Base-by-base conservation (phyloP, 805 yeast species). In the Candida pseudoglaebosa region DNA sequence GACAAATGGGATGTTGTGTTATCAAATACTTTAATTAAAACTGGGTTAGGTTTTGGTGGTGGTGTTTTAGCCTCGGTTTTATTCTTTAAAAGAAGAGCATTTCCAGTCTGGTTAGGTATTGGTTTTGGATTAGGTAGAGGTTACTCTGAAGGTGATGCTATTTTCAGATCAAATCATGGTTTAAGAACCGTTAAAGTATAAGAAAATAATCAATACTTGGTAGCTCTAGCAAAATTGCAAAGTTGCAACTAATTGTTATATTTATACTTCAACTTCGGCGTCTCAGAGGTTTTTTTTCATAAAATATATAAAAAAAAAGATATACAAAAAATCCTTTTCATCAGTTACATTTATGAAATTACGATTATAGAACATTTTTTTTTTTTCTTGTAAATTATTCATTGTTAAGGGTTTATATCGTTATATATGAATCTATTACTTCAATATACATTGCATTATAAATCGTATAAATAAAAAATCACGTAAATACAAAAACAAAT, bases 71-170 rank as follows among this genome's bases (percentile, higher is more conserved):
- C 95, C 32, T 87, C 96, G 6, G 95, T 90, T 32, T 66, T 93
- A 43, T 67, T 93, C 41, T 93, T 93, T 74, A 87, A 77, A 64
- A 86, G 98, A 74, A 82, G 98, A 67, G 76, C 96, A 7, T 93
- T 89, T 80, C 99, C 99, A 39, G 98, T 91, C 31, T 90, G 97
- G 95, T 67, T 91, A 45, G 99, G 99, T 49, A 69, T 89, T 48
- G 99, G 99, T 28, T 91, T 93, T 56, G 99, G 99, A 50, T 76
- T 90, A 46, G 99, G 99, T 49, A 84, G 96, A 72, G 96, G 96
- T 39, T 93, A 89, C 67, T 81, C 98, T 44, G 99, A 93, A 71
- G 99, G 98, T 45, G 98, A 93, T 59, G 95, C 97, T 44, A 84
- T 90, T 41, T 91, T 93, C 77, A 83, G 97, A 70, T 77, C 87